phyloP scores from a whole-genome alignment of 495 filamentous ascomycete species.

The Annulohypoxylon stygium region DNA sequence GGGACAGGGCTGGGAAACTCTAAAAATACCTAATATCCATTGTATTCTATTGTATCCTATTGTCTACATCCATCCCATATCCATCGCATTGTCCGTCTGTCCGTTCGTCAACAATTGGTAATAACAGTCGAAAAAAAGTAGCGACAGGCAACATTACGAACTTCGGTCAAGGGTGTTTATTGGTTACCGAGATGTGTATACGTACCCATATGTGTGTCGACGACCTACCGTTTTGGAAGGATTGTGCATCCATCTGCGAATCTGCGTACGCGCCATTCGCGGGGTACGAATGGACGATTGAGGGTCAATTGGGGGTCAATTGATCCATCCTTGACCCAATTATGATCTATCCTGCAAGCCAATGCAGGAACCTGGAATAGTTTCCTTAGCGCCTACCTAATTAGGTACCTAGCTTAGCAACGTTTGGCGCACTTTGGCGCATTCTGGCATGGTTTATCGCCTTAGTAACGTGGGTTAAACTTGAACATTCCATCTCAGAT shows the following conservation, averaged over 20 bases:
- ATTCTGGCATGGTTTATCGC: neutral
- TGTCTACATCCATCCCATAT: neutral
- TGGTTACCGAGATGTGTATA: slow-evolving; percentile 23
- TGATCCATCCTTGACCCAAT: neutral
- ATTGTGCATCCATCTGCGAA: slow-evolving; percentile 12
- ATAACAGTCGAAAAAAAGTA: neutral
- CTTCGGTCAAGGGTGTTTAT: slow-evolving; percentile 20
- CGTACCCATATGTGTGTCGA: neutral
- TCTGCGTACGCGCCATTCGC: slow-evolving; percentile 12
- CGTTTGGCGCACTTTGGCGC: too few species aligned
- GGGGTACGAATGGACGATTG: neutral
- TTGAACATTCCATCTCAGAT: slow-evolving; percentile 9
- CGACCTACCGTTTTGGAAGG: slow-evolving; percentile 24
- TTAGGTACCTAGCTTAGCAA: neutral
- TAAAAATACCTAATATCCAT: slow-evolving; percentile 24
- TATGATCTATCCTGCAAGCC: neutral
- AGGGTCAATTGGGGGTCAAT: neutral
- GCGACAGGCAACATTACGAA: slow-evolving; percentile 11
- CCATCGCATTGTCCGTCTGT: neutral
- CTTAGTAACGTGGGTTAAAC: neutral
- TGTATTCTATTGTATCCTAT: neutral
- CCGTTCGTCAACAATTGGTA: too few species aligned
- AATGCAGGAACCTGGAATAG: slow-evolving; percentile 19
- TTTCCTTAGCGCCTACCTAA: neutral
- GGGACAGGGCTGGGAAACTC: slow-evolving; percentile 9